phyloP scores from a whole-genome alignment of 2,329 filamentous ascomycete species.

The Fusarium incarnatum region DNA sequence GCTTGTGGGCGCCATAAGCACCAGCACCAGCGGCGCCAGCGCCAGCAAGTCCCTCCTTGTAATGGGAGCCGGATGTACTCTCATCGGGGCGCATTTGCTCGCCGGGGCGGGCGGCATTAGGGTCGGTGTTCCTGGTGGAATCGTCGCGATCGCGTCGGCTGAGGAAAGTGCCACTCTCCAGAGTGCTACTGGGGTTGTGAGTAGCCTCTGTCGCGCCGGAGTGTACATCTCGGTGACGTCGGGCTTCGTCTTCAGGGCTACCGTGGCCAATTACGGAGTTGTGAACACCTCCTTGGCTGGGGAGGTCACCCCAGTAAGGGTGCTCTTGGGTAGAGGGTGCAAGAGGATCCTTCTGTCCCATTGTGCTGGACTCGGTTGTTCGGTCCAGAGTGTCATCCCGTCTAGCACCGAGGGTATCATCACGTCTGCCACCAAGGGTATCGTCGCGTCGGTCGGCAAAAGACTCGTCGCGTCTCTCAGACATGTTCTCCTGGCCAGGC shows the following conservation, averaged over 20 bases:
- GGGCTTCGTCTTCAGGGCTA: conserved; percentile 20
- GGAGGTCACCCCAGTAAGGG: conserved; percentile 40
- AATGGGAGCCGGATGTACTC: conserved; percentile 9
- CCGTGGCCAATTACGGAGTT: conserved; percentile 28
- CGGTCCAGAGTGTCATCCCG: conserved; percentile 1
- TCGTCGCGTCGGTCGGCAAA: neutral
- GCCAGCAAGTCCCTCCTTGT: conserved; percentile 15
- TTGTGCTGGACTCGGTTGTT: neutral
- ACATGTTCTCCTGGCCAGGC: neutral
- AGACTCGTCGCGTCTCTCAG: conserved; percentile 9
- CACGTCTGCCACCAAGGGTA: neutral
- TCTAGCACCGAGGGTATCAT: neutral
- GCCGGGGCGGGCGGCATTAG: conserved; percentile 1
- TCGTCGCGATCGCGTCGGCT: conserved; percentile 1
- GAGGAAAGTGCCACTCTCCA: conserved; percentile 9
- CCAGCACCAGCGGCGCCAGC: conserved; percentile 2
- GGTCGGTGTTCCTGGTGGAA: neutral
- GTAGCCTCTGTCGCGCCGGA: neutral
- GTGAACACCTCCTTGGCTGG: conserved; percentile 16
- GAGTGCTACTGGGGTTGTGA: neutral
- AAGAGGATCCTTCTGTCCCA: conserved; percentile 1
- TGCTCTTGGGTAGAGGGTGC: conserved; percentile 16
- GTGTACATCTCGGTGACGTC: conserved; percentile 14
- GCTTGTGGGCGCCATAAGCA: conserved; percentile 17
- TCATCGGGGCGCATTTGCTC: neutral